Evolutionary conservation across 768 basidiomycete genomes (phyloP).

Genomic region (Rhodotorula toruloides): DNA sequence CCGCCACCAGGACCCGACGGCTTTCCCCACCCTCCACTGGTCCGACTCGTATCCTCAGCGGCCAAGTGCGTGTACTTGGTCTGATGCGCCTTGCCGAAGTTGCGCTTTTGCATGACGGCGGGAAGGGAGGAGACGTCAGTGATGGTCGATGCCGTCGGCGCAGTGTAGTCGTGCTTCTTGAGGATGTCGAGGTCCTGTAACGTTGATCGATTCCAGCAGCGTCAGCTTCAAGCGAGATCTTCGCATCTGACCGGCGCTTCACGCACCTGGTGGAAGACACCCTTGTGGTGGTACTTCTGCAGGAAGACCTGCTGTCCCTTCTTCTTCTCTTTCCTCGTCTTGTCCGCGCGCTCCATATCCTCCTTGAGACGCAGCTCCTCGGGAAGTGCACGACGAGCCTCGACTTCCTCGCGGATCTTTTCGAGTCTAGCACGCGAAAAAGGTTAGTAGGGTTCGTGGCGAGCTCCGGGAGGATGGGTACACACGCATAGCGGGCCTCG

Average conservation of each 20-base stretch:
- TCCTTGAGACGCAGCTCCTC: constrained; percentile 89
- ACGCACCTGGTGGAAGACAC: constrained; percentile 90
- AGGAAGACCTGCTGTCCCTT: constrained; percentile 57
- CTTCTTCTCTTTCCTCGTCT: constrained; percentile 69
- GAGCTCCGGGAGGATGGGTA: not conserved
- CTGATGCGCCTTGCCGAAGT: constrained; percentile 69
- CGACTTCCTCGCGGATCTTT: constrained; percentile 82
- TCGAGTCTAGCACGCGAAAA: constrained; percentile 53
- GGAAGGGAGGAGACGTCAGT: constrained; percentile 80
- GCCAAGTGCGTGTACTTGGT: constrained; percentile 95
- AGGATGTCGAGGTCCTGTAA: constrained; percentile 80
- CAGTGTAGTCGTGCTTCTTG: constrained; percentile 74
- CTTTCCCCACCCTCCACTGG: constrained; percentile 23
- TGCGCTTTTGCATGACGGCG: constrained; percentile 83
- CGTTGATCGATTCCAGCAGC: not conserved
- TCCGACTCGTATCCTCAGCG: constrained; percentile 72
- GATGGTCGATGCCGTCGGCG: constrained; percentile 78
- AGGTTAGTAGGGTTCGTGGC: not conserved
- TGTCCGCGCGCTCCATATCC: constrained; percentile 78
- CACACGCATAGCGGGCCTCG: constrained; percentile 64
- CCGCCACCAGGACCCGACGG: not conserved
- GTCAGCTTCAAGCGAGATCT: not conserved
- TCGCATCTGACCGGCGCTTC: not conserved
- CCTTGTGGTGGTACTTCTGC: constrained; percentile 99
- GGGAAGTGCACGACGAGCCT: constrained; percentile 81